Evolutionary conservation across 768 basidiomycete genomes (phyloP).

Genomic region (Leccinum sublutescens): DNA sequence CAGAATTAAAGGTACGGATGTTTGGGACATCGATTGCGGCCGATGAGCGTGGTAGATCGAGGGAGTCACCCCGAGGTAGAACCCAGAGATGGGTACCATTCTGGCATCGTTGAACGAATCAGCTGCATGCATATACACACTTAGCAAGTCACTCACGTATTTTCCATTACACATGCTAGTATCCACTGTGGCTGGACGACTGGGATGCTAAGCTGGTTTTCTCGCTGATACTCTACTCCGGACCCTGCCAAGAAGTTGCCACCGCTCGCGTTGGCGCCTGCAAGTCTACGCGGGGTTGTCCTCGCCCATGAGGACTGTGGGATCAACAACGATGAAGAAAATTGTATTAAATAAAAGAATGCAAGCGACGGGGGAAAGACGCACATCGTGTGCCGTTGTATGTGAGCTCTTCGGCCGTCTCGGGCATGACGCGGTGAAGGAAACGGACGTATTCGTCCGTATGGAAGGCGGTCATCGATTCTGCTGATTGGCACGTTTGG

Average conservation of each 20-base stretch:
- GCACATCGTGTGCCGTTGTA: slow-evolving; percentile 82
- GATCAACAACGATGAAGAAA: no score
- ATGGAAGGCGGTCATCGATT: slow-evolving; percentile 91
- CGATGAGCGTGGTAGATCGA: slow-evolving; percentile 42
- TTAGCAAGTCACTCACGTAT: slow-evolving; percentile 55
- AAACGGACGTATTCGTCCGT: slow-evolving; percentile 99
- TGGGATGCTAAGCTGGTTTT: slow-evolving; percentile 89
- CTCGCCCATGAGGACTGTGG: slow-evolving; percentile 68
- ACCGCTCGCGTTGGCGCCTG: slow-evolving; percentile 55
- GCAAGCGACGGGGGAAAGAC: slow-evolving; percentile 18
- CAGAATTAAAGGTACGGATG: slow-evolving; percentile 47
- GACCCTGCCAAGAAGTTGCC: slow-evolving; percentile 24
- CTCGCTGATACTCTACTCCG: slow-evolving; percentile 86
- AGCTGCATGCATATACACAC: background rate
- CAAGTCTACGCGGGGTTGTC: slow-evolving; percentile 79
- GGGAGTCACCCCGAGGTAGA: slow-evolving; percentile 71
- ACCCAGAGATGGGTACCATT: slow-evolving; percentile 83
- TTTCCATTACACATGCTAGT: slow-evolving; percentile 81
- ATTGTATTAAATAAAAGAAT: no score
- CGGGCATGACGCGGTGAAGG: slow-evolving; percentile 82
- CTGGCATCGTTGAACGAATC: slow-evolving; percentile 35
- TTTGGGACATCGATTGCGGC: slow-evolving; percentile 78
- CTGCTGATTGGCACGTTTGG: slow-evolving; percentile 37
- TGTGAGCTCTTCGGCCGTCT: slow-evolving; percentile 84
- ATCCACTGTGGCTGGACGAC: slow-evolving; percentile 96